phyloP scores from a whole-genome alignment of 805 yeast genomes.

The Yarrowia keelungensis region DNA sequence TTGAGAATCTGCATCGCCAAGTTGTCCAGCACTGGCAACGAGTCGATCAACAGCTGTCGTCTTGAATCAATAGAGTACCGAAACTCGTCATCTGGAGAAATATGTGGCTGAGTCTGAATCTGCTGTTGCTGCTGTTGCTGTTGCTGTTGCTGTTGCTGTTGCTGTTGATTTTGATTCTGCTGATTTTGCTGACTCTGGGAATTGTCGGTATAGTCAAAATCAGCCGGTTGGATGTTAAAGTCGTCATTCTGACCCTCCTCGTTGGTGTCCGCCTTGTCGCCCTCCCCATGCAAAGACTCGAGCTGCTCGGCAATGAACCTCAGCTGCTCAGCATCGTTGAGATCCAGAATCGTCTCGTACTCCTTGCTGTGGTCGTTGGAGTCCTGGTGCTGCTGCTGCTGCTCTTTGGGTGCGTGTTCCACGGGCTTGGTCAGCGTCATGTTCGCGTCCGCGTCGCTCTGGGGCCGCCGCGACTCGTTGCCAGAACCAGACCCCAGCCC shows the following conservation, averaged over 20 bases:
- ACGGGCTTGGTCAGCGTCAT: constrained; percentile 22
- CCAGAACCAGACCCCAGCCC: constrained; percentile 7
- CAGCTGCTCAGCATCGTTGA: constrained; percentile 47
- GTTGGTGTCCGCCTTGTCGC: constrained; percentile 3
- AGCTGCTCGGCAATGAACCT: constrained; percentile 46
- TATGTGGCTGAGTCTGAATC: not conserved
- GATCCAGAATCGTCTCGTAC: constrained; percentile 40
- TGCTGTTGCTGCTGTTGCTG: not conserved
- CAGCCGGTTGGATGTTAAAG: not conserved
- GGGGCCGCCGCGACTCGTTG: constrained; percentile 5
- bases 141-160: not conserved
- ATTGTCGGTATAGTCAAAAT: constrained; percentile 11
- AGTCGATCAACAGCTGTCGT: constrained; percentile 34
- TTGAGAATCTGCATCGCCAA: constrained; percentile 81
- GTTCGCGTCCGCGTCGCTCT: not conserved
- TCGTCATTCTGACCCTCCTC: constrained; percentile 20
- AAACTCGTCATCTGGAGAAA: constrained; percentile 33
- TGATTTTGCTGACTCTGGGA: not conserved
- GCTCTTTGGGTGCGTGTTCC: not conserved
- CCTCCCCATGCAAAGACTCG: constrained; percentile 40
- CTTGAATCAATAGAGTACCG: constrained; percentile 54
- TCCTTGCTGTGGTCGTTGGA: constrained; percentile 17
- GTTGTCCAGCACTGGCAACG: constrained; percentile 76
- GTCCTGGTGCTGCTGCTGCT: not conserved
- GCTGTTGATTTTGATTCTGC: not conserved